These are phyloP conservation scores for Rhynchosporium graminicola DNA, from an alignment of 2,329 filamentous ascomycete genomes.

Conservation along the genomic window DNA sequence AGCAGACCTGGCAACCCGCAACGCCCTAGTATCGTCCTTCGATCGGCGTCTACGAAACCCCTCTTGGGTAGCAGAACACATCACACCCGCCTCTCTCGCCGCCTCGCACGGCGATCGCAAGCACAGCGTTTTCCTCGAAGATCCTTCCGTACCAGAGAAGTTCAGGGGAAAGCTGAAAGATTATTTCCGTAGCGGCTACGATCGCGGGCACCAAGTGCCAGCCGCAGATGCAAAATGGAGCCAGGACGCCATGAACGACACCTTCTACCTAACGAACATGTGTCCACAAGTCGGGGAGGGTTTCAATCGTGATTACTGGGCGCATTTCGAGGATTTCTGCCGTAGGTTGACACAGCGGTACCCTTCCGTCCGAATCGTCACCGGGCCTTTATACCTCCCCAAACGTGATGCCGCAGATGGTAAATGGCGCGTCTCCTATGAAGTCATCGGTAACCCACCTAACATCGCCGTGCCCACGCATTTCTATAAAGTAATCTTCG, in stretches of 20 bases:
- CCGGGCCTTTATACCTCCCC: conserved; percentile 90
- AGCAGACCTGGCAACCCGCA: conserved; percentile 74
- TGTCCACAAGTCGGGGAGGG: conserved; percentile 97
- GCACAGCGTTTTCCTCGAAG: conserved; percentile 81
- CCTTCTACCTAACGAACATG: conserved; percentile 94
- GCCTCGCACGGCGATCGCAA: conserved; percentile 78
- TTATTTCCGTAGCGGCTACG: conserved; percentile 93
- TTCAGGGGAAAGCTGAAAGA: conserved; percentile 91
- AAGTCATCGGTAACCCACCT: conserved; percentile 91
- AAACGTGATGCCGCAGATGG: conserved; percentile 78
- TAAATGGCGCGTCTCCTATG: conserved; percentile 95
- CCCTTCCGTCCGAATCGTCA: conserved; percentile 86
- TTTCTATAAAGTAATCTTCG: conserved; percentile 99
- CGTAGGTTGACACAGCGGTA: conserved; percentile 77
- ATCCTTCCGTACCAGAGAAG: conserved; percentile 73
- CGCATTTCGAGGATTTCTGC: conserved; percentile 97
- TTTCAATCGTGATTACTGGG: conserved; percentile 99
- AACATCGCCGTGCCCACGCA: conserved; percentile 96
- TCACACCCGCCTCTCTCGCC: conserved; percentile 82
- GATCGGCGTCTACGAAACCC: conserved; percentile 91
- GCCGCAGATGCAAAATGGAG: conserved; percentile 96
- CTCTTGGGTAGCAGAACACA: conserved; percentile 94
- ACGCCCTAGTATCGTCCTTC: conserved; percentile 81
- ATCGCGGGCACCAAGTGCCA: conserved; percentile 94
- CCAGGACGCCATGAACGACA: conserved; percentile 91